Evolutionary conservation across 2,329 filamentous ascomycete genomes (phyloP), one percentile per base, ranked within the genome.

Genomic region (Parastagonospora nodorum): DNA sequence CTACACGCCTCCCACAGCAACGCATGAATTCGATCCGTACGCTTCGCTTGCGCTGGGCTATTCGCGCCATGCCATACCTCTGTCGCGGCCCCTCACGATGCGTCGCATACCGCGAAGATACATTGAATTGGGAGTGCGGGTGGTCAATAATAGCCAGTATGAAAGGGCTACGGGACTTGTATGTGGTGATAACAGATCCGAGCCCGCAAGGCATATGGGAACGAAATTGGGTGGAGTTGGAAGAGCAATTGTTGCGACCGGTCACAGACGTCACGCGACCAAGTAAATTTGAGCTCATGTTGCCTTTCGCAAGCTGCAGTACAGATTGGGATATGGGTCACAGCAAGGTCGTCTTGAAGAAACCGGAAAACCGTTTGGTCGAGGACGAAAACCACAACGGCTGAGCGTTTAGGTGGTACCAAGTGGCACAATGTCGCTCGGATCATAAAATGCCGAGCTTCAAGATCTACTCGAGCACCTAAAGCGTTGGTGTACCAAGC

Each of bases 61-160:
- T 73, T 16, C 69, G 71, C 44, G 69, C 63, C 0, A 53, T 73
- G 3, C 71, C 71, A 4, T 68, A 69, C 37, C 51, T 71, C 11
- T 57, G 63, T 7, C 67, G 70, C 27, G 55, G 56, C 2, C 46
- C 53, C 1, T 50, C 55, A 0, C 55, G 58, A 2, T 59, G 57
- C 14, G 52, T 63, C 24, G 69, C 69, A 2, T 73, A 72, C 41
- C 68, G 60, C 24, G 71, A 73, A 38, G 71, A 73, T 24, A 73
- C 71, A 1, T 51, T 46, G 28, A 70, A 71, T 37, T 73, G 71
- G 71, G 61, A 66, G 39, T 58, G 54, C 2, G 63, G 46, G 1
- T 73, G 71, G 71, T 28, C 28, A 0, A 67, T 69, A 0, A 37
- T 73, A 12, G 59, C 66, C 0, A 33, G 48, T 1, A 68, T 73